Percentiles rank a stretch among this genome's conserved stretches.
Conservation (phyloP, 208 protist species). For the Trypanosomatidae sp. region DNA sequence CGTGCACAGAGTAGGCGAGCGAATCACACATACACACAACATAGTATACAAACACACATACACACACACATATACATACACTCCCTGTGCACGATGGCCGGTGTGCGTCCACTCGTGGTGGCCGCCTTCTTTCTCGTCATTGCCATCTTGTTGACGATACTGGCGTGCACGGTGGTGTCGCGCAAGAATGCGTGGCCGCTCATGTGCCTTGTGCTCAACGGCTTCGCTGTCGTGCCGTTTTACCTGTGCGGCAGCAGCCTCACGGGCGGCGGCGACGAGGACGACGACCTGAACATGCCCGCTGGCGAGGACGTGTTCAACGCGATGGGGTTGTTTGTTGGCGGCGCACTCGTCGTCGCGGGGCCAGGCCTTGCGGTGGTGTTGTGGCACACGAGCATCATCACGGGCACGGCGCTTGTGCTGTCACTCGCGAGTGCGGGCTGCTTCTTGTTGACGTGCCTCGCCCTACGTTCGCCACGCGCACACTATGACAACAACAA, state of each 20-base stretch:
- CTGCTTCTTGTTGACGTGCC: constrained; percentile 7
- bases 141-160: constrained; percentile 32
- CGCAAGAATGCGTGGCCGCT: constrained; percentile 35
- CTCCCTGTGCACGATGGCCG: constrained; percentile 8
- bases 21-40: constrained; percentile 1
- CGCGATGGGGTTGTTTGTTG: constrained; percentile 38
- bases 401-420: constrained; percentile 19
- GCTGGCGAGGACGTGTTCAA: constrained; percentile 16
- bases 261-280: constrained; percentile 2
- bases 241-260: constrained; percentile 23
- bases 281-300: constrained; percentile 6
- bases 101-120: constrained; percentile 27
- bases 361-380: constrained; percentile 43
- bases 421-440: constrained; percentile 24
- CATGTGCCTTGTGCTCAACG: constrained; percentile 31
- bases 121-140: constrained; percentile 40
- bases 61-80: neutral
- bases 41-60: constrained; percentile 6
- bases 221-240: constrained; percentile 40
- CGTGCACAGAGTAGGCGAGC: neutral
- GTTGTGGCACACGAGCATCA: constrained; percentile 37
- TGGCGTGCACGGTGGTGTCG: constrained; percentile 30
- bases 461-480: neutral
- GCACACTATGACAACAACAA: constrained; percentile 3
- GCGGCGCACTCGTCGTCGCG: constrained; percentile 30